These are phyloP conservation scores for Anthracocystis walkeri DNA, from an alignment of 1,284 basidiomycete genomes.

Conservation along the genomic window DNA sequence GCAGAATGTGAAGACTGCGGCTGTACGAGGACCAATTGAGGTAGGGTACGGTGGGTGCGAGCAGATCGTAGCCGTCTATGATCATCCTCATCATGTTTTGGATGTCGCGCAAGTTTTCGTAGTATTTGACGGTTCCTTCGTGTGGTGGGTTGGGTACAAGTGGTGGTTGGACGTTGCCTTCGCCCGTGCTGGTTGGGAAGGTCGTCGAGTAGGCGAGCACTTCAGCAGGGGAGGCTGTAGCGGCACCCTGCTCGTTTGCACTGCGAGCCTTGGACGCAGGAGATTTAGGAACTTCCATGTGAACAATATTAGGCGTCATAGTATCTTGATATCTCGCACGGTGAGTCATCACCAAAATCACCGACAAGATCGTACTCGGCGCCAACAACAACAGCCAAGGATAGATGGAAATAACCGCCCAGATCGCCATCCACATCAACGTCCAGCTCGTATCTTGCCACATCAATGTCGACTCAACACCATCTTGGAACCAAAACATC, in stretches of 20 bases:
- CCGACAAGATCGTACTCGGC: slow-evolving; percentile 59
- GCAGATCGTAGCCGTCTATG: slow-evolving; percentile 65
- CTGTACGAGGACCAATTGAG: slow-evolving; percentile 69
- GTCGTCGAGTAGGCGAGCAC: slow-evolving; percentile 33
- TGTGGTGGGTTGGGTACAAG: slow-evolving; percentile 64
- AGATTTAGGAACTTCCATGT: slow-evolving; percentile 36
- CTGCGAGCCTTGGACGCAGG: slow-evolving; percentile 27
- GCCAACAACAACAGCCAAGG: slow-evolving; percentile 62
- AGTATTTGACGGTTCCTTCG: slow-evolving; percentile 66
- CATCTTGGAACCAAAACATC: slow-evolving; percentile 68
- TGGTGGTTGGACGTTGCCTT: slow-evolving; percentile 44
- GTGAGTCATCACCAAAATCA: slow-evolving; percentile 64
- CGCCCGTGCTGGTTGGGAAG: slow-evolving; percentile 40
- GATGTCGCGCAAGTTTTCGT: slow-evolving; percentile 68
- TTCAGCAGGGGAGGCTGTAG: slow-evolving; percentile 22
- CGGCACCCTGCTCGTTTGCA: neutral
- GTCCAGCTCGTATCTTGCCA: slow-evolving; percentile 69
- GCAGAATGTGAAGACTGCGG: slow-evolving; percentile 63
- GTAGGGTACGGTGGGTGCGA: slow-evolving; percentile 63
- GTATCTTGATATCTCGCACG: slow-evolving; percentile 52
- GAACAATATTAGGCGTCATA: slow-evolving; percentile 39
- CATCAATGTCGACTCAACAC: slow-evolving; percentile 64
- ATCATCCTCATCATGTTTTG: slow-evolving; percentile 70
- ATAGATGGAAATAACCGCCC: slow-evolving; percentile 63
- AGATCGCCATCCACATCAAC: slow-evolving; percentile 67